Percentiles rank a stretch among this genome's conserved stretches.
These are phyloP conservation scores for Aureobasidium sp. DNA, from an alignment of 2,329 filamentous ascomycete species.

Conservation along the genomic window DNA sequence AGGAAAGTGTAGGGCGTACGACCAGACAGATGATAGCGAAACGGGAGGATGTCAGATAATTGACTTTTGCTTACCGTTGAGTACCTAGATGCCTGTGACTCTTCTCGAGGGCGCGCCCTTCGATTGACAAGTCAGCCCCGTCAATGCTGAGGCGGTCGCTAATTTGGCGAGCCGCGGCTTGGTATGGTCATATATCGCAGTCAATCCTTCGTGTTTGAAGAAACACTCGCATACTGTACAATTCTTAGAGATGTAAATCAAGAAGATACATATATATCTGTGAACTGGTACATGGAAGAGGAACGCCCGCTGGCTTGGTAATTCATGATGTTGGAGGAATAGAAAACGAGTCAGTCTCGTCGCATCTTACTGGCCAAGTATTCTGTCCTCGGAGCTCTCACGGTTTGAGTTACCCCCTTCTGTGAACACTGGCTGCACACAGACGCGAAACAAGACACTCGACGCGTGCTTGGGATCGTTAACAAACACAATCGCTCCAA, in stretches of 20 bases:
- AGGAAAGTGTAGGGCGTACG: conserved; percentile 4
- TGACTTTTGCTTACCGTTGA: conserved; percentile 12
- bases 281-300: no score
- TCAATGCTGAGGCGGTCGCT: not conserved
- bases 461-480: not conserved
- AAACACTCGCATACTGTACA: no score
- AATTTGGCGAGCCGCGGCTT: not conserved
- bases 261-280: no score
- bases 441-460: not conserved
- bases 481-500: not conserved
- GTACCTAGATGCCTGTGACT: conserved; percentile 7
- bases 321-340: no score
- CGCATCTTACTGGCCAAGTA: not conserved
- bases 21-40: not conserved
- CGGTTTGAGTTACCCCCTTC: not conserved
- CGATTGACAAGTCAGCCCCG: conserved; percentile 9
- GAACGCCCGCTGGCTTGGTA: no score
- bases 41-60: not conserved
- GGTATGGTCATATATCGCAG: not conserved
- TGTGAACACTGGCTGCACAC: not conserved
- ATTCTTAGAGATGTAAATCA: not conserved
- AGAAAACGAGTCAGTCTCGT: not conserved
- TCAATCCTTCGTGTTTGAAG: not conserved
- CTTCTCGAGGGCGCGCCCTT: conserved; percentile 7
- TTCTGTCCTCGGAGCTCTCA: not conserved